Percentiles rank a stretch among this genome's conserved stretches.
phyloP scores from a whole-genome alignment of 208 protist species.

The Leishmania gerbilli region DNA sequence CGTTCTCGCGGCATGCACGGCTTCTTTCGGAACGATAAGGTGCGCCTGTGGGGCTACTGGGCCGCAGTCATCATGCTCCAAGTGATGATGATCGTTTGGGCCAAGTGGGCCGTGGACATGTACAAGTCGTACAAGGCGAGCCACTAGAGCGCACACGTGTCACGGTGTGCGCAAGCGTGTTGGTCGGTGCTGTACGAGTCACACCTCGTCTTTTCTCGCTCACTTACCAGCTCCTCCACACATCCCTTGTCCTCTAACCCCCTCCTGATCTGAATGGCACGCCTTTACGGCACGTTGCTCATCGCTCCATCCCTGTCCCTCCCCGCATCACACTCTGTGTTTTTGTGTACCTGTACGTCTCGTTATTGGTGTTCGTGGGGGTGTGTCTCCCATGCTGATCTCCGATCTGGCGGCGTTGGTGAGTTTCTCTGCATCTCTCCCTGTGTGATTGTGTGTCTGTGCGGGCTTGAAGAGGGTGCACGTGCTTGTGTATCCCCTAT shows the following conservation, averaged over 20 bases:
- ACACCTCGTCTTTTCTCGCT: background rate
- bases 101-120: conserved; percentile 59
- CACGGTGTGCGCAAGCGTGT: background rate
- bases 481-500: background rate
- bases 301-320: background rate
- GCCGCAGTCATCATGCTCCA: conserved; percentile 55
- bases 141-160: conserved; percentile 2
- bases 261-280: background rate
- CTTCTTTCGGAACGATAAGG: conserved; percentile 3
- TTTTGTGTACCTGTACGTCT: background rate
- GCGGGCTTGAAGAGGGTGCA: background rate
- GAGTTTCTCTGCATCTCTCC: background rate
- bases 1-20: conserved; percentile 26
- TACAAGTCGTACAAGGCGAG: conserved; percentile 38
- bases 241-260: background rate
- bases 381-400: background rate
- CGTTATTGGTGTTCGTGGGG: background rate
- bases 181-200: background rate
- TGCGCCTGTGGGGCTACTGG: conserved; percentile 52
- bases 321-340: background rate
- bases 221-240: background rate
- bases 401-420: background rate
- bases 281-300: background rate
- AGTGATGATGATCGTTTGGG: conserved; percentile 66
- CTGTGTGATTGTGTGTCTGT: background rate